Base-by-base conservation (phyloP, 768 basidiomycete species). In the Tylopilus sp. region DNA sequence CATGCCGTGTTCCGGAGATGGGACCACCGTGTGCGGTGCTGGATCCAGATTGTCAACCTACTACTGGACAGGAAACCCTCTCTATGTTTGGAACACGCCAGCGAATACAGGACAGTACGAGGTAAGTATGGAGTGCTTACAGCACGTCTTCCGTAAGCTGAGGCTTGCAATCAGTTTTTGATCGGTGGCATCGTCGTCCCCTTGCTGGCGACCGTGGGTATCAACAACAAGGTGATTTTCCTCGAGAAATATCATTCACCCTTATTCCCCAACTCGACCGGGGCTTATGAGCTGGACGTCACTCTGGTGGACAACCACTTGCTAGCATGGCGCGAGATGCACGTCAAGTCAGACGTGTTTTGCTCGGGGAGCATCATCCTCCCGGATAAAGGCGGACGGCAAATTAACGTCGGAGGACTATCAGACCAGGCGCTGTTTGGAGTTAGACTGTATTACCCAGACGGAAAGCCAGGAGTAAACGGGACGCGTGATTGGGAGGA, bases 401-500 rank as follows among this genome's bases (percentile, higher is more conserved):
- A 58, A 47, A 58, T 67, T 39, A 63, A 63, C 41, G 28, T 69
- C 8, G 59, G 64, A 13, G 74, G 72, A 4, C 80, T 88, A 87
- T 86, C 86, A 17, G 71, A 78, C 26, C 8, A 6, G 26, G 26
- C 26, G 6, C 10, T 28, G 2, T 88, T 86, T 46, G 89, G 89
- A 38, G 72, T 91, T 26, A 78, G 89, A 26, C 65, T 91, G 13
- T 91, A 87, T 55, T 80, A 80, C 0, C 89, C 89, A 1, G 77
- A 84, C 57, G 88, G 89, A 21, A 69, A 63, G 2, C 68, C 77
- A 6, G 89, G 89, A 1, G 79, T 82, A 22, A 88, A 87, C 54
- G 80, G 81, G 9, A 89, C 85, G 7, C 83, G 81, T 48, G 85
- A 91, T 58, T 91, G 89, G 89, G 78, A 90, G 64, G 88, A 91